A percentile compares a stretch with the other conserved stretches of the same genome.
Evolutionary conservation across 1,139 yeast species (phyloP).

Genomic region (Yamadazyma kanchanaburiensis): DNA sequence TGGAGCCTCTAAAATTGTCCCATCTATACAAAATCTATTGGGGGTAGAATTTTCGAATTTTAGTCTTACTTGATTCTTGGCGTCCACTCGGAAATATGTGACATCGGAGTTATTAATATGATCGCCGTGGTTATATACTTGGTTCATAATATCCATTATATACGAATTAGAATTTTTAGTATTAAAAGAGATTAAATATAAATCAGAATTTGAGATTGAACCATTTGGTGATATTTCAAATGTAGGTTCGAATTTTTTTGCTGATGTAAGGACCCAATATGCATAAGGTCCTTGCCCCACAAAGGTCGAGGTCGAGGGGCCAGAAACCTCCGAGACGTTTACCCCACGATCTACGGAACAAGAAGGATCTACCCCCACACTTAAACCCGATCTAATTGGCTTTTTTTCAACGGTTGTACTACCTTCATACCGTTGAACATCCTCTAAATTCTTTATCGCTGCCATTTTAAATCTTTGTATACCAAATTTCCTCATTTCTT

Average conservation of each 20-base stretch:
- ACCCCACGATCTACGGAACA: not conserved
- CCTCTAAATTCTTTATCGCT: conserved; percentile 50
- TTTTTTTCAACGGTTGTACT: conserved; percentile 14
- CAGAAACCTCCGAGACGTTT: not conserved
- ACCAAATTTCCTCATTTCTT: conserved; percentile 64
- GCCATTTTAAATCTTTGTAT: conserved; percentile 67
- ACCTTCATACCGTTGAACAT: conserved; percentile 52
- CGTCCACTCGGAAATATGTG: conserved; percentile 32
- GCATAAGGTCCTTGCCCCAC: conserved; percentile 46
- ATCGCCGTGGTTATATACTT: conserved; percentile 56
- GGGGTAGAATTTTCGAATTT: conserved; percentile 14
- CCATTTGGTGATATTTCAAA: conserved; percentile 77
- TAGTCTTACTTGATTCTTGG: conserved; percentile 24
- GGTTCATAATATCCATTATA: conserved; percentile 55
- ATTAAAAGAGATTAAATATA: conserved; percentile 56
- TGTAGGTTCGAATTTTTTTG: conserved; percentile 61
- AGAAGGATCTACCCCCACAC: not conserved
- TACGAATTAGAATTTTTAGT: conserved; percentile 26
- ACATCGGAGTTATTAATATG: conserved; percentile 39
- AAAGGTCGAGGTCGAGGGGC: not conserved
- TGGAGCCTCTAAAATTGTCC: conserved; percentile 36
- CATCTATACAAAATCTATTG: conserved; percentile 53
- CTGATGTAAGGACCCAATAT: conserved; percentile 64
- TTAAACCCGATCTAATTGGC: not conserved
- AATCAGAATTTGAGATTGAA: conserved; percentile 41